A percentile compares a stretch with the other conserved stretches of the same genome.
Conservation (phyloP, 805 yeast genomes). For the Saccharomyces mikatae region DNA sequence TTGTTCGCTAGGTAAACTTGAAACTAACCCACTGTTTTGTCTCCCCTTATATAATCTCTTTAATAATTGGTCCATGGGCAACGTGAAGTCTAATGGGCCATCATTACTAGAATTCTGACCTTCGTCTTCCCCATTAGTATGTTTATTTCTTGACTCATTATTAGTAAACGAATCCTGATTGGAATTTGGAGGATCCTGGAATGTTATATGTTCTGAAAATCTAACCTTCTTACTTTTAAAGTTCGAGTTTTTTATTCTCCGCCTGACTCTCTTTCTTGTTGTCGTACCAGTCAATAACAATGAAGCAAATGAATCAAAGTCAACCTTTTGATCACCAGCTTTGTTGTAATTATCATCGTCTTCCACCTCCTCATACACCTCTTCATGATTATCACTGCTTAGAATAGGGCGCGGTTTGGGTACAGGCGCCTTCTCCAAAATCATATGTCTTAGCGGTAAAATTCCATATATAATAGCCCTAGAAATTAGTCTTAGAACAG, state of each 20-base stretch:
- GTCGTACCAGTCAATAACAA: slow-evolving; percentile 75
- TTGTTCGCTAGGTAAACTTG: slow-evolving; percentile 27
- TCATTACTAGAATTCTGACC: slow-evolving; percentile 12
- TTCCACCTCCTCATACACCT: slow-evolving; percentile 36
- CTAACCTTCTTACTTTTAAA: slow-evolving; percentile 55
- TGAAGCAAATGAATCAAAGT: slow-evolving; percentile 78
- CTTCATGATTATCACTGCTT: slow-evolving; percentile 47
- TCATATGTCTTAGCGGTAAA: slow-evolving; percentile 46
- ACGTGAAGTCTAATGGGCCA: slow-evolving; percentile 44
- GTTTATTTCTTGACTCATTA: slow-evolving; percentile 4
- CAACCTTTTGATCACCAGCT: slow-evolving; percentile 38
- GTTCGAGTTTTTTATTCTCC: slow-evolving; percentile 25
- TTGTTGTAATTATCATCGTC: slow-evolving; percentile 18
- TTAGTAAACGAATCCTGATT: neutral
- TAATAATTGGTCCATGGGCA: slow-evolving; percentile 73
- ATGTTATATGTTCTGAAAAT: slow-evolving; percentile 58
- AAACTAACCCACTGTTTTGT: slow-evolving; percentile 22
- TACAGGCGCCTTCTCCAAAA: slow-evolving; percentile 51
- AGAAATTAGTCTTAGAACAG: slow-evolving; percentile 69
- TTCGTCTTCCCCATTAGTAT: slow-evolving; percentile 11
- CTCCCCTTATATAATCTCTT: slow-evolving; percentile 34
- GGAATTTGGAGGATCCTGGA: slow-evolving; percentile 22
- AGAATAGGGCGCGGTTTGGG: slow-evolving; percentile 78
- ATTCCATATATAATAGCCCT: slow-evolving; percentile 49
- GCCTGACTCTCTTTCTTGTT: slow-evolving; percentile 37